Evolutionary conservation across 2,329 filamentous ascomycete genomes (phyloP).

Genomic region (Ascochyta koolunga): DNA sequence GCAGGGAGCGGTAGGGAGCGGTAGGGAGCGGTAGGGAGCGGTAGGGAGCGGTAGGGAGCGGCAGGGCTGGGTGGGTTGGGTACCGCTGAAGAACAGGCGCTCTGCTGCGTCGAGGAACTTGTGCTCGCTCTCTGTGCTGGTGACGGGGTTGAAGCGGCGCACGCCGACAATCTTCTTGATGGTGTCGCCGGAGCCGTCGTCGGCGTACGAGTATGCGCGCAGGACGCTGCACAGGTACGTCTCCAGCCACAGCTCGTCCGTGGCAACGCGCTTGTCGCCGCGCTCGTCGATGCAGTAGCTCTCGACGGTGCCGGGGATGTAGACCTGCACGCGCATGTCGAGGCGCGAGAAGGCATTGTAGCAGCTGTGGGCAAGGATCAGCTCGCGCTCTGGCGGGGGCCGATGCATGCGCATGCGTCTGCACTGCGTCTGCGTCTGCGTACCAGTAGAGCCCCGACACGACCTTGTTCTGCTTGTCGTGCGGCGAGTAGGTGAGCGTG

Average conservation of each 20-base stretch:
- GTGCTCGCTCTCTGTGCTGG: conserved; percentile 97
- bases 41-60: no score
- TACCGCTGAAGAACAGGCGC: conserved; percentile 90
- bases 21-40: no score
- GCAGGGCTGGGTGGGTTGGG: no score
- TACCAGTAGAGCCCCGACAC: conserved; percentile 94
- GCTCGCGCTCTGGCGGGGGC: no score
- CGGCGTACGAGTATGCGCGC: conserved; percentile 93
- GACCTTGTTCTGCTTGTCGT: conserved; percentile 85
- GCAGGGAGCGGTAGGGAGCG: no score
- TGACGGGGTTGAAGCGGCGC: conserved; percentile 94
- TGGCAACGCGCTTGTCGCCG: conserved; percentile 90
- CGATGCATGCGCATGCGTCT: no score
- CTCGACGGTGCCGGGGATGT: conserved; percentile 94
- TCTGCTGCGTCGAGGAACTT: conserved; percentile 94
- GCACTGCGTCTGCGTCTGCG: conserved; percentile 22
- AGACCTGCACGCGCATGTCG: conserved; percentile 98
- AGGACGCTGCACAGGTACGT: conserved; percentile 96
- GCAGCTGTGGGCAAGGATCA: no score
- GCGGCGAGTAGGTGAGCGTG: conserved; percentile 88
- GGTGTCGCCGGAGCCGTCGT: conserved; percentile 90
- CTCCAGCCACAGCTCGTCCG: conserved; percentile 94
- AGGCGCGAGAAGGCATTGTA: conserved; percentile 99
- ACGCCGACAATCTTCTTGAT: conserved; percentile 99
- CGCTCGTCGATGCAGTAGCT: conserved; percentile 97